phyloP scores from a whole-genome alignment of 306 rosid genomes.

The Gastrolobium bilobum region DNA sequence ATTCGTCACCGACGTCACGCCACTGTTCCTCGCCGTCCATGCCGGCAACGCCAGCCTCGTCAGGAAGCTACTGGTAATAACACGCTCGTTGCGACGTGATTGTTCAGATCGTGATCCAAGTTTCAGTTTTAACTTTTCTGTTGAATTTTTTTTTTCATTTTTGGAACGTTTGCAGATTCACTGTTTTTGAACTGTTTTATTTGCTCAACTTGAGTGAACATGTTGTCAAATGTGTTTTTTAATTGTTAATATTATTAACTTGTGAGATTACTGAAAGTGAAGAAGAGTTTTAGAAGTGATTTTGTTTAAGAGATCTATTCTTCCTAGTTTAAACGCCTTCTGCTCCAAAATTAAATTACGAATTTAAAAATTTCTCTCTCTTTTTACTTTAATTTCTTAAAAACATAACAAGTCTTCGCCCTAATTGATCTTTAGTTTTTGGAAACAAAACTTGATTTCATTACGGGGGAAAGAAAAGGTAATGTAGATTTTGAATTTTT shows the following conservation, averaged over 20 bases:
- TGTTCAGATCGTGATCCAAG: slow-evolving; percentile 46
- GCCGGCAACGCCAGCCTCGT: slow-evolving; percentile 67
- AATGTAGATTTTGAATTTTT: slow-evolving; percentile 48
- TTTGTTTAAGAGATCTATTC: neutral
- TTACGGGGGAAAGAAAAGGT: slow-evolving; percentile 10
- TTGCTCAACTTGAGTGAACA: neutral
- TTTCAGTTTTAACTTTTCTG: slow-evolving; percentile 53
- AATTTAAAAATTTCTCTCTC: slow-evolving; percentile 24
- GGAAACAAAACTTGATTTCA: neutral
- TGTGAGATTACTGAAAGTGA: neutral
- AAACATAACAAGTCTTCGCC: neutral
- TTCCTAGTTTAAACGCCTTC: neutral
- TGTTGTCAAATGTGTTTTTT: slow-evolving; percentile 3
- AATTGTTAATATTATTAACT: slow-evolving; percentile 10
- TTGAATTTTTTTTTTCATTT: slow-evolving; percentile 1
- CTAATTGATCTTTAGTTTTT: neutral
- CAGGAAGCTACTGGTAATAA: slow-evolving; percentile 75
- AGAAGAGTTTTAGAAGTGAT: slow-evolving; percentile 5
- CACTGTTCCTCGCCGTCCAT: slow-evolving; percentile 91
- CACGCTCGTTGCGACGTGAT: neutral
- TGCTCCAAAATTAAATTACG: slow-evolving; percentile 33
- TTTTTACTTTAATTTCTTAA: neutral
- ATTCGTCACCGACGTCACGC: slow-evolving; percentile 83
- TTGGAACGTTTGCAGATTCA: slow-evolving; percentile 13
- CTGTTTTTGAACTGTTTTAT: slow-evolving; percentile 12